These are phyloP conservation scores for Claviceps lovelessii DNA, from an alignment of 2,329 filamentous ascomycete genomes.

Conservation along the genomic window DNA sequence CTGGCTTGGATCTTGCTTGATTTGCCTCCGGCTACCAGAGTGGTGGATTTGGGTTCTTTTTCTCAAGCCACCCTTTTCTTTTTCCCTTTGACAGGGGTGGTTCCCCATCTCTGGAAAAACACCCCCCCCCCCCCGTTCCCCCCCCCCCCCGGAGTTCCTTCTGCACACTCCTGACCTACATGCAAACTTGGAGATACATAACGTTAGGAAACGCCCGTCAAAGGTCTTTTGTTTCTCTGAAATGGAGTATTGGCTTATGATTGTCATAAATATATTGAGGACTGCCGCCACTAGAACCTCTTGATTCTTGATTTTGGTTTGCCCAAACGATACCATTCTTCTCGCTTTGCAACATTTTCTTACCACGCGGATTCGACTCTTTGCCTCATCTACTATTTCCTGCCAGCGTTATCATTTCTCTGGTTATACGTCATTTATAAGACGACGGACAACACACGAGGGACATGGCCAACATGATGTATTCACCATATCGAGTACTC, in stretches of 20 bases:
- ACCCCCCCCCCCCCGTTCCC: conserved; percentile 4
- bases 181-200: conserved; percentile 11
- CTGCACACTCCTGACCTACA: not conserved
- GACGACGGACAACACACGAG: not conserved
- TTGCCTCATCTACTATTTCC: no score
- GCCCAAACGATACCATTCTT: not conserved
- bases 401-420: not conserved
- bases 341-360: not conserved
- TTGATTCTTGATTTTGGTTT: not conserved
- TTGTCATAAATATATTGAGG: not conserved
- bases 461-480: conserved; percentile 14
- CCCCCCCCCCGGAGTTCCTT: not conserved
- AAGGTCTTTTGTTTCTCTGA: not conserved
- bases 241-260: not conserved
- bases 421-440: not conserved
- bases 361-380: not conserved
- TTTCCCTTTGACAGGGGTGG: conserved; percentile 9
- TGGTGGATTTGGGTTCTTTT: conserved; percentile 20
- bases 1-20: conserved; percentile 19
- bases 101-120: conserved; percentile 17
- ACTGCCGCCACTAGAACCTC: not conserved
- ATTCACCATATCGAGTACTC: conserved; percentile 14
- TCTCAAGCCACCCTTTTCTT: conserved; percentile 15
- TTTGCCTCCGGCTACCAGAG: conserved; percentile 15
- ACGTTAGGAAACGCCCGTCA: conserved; percentile 13